These are phyloP conservation scores for Lecanoromycetidae sp. DNA, from an alignment of 2,329 filamentous ascomycete species.

Conservation along the genomic window DNA sequence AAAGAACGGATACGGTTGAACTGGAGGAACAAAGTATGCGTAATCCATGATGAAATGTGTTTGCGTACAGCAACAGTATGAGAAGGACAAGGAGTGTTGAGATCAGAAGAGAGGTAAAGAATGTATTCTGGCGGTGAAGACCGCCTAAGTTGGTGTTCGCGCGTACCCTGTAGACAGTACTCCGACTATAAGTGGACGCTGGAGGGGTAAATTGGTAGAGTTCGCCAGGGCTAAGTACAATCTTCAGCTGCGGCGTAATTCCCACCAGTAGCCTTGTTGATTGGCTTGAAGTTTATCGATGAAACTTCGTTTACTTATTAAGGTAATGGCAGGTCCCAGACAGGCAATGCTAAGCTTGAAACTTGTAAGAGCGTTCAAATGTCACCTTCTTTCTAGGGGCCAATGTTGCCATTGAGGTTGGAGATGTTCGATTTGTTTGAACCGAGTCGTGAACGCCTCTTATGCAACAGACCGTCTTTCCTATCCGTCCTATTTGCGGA, in stretches of 20 bases:
- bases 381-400: no score
- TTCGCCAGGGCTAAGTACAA: background rate
- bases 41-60: conserved; percentile 39
- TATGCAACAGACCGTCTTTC: no score
- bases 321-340: background rate
- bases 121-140: background rate
- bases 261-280: background rate
- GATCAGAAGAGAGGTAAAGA: background rate
- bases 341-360: background rate
- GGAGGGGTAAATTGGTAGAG: background rate
- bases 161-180: background rate
- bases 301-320: background rate
- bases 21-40: conserved; percentile 36
- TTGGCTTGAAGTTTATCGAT: background rate
- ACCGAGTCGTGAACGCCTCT: no score
- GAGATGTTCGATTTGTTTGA: no score
- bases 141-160: background rate
- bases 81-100: background rate
- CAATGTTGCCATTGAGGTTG: no score
- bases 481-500: no score
- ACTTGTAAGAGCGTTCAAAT: background rate
- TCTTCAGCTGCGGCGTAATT: conserved; percentile 5
- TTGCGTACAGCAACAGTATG: background rate
- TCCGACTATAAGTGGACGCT: no score
- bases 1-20: conserved; percentile 36